Percentiles rank a stretch among this genome's conserved stretches.
Conservation (phyloP, 2,329 filamentous ascomycete species). For the Purpureocillium takamizusanense region DNA sequence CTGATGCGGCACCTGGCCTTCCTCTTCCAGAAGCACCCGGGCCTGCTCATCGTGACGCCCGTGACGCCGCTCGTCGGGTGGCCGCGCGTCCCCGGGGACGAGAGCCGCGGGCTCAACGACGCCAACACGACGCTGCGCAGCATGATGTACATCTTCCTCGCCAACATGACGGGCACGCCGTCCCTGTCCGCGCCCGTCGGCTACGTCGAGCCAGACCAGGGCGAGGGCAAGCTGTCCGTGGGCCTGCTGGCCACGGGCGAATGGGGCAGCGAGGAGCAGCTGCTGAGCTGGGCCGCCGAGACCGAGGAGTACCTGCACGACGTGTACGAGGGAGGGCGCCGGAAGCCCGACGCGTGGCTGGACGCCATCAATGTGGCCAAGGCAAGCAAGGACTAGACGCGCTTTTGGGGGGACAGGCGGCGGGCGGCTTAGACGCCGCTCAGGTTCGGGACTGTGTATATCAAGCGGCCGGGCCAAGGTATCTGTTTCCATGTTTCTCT, state of each 20-base stretch:
- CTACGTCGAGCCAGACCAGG: constrained; percentile 50
- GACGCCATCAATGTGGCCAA: constrained; percentile 38
- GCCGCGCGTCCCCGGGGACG: constrained; percentile 49
- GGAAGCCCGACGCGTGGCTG: constrained; percentile 45
- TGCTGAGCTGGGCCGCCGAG: constrained; percentile 51
- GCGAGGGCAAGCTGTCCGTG: constrained; percentile 50
- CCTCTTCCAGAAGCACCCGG: constrained; percentile 62
- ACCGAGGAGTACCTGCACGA: constrained; percentile 46
- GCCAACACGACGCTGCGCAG: constrained; percentile 62
- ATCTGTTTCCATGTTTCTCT: no score
- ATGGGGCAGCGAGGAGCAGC: constrained; percentile 57
- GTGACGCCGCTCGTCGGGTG: constrained; percentile 70
- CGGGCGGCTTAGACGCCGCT: no score
- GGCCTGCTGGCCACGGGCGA: constrained; percentile 56
- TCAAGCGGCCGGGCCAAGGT: no score
- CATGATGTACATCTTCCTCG: constrained; percentile 81
- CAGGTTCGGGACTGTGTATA: no score
- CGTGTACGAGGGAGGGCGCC: constrained; percentile 36
- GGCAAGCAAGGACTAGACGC: constrained; percentile 5
- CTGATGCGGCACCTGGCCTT: constrained; percentile 71
- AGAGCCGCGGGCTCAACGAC: constrained; percentile 65
- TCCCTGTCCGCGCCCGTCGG: constrained; percentile 68
- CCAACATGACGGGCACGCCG: constrained; percentile 74
- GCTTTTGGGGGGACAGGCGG: neutral
- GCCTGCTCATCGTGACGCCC: constrained; percentile 70